Percentiles rank a stretch among this genome's conserved stretches.
phyloP scores from a whole-genome alignment of 108 stramenopile species.

The Chaetoceros tenuissimus region DNA sequence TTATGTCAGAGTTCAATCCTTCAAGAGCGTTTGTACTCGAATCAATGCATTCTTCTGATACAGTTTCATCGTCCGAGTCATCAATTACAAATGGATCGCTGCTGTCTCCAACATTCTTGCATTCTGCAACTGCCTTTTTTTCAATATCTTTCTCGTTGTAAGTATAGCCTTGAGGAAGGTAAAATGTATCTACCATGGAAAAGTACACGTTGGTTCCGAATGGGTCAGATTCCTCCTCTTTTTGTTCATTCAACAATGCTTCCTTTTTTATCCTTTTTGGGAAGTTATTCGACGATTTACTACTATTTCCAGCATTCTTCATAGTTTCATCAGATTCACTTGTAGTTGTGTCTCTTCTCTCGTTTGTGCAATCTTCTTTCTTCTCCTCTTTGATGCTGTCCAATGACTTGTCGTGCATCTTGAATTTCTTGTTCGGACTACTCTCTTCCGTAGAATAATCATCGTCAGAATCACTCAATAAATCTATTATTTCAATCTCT shows the following conservation, averaged over 20 bases:
- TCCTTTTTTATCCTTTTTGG: neutral
- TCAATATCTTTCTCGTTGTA: neutral
- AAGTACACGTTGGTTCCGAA: neutral
- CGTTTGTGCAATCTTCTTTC: too few species aligned
- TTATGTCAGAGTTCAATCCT: slow-evolving; percentile 7
- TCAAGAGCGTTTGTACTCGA: neutral
- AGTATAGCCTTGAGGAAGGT: neutral
- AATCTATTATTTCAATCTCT: too few species aligned
- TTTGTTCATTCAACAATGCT: neutral
- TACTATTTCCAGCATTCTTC: neutral
- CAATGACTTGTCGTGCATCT: too few species aligned
- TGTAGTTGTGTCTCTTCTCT: slow-evolving; percentile 1
- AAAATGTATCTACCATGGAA: neutral
- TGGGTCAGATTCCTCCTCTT: slow-evolving; percentile 3
- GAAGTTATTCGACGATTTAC: neutral
- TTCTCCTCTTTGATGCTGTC: too few species aligned
- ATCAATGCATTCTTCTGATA: neutral
- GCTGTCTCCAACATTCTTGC: neutral
- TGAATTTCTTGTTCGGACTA: too few species aligned
- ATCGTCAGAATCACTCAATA: too few species aligned
- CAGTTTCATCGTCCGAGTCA: slow-evolving; percentile 1
- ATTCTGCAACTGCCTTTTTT: neutral
- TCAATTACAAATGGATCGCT: neutral
- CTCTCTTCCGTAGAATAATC: too few species aligned
- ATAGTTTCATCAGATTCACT: slow-evolving; percentile 1